A percentile compares a stretch with the other conserved stretches of the same genome.
These are phyloP conservation scores for Wallacemonas sp. DNA, from an alignment of 208 protist species.

Conservation along the genomic window DNA sequence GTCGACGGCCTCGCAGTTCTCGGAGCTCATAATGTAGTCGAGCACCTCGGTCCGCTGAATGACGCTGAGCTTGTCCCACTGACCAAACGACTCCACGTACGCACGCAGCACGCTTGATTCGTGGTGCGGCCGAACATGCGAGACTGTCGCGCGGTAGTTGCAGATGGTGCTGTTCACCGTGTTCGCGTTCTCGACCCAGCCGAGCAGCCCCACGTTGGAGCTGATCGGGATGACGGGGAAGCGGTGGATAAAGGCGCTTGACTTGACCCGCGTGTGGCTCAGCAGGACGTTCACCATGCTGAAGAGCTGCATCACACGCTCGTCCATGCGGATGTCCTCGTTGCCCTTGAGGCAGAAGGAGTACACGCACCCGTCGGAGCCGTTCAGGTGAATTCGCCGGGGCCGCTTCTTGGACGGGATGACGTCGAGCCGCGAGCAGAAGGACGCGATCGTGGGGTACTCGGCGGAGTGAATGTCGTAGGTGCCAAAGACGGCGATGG, in stretches of 20 bases:
- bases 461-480: slow-evolving; percentile 90
- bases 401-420: slow-evolving; percentile 99
- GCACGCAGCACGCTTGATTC: slow-evolving; percentile 74
- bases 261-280: slow-evolving; percentile 82
- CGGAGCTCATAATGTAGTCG: slow-evolving; percentile 97
- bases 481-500: slow-evolving; percentile 97
- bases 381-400: slow-evolving; percentile 96
- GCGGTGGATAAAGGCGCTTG: slow-evolving; percentile 89
- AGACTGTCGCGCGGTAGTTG: slow-evolving; percentile 95
- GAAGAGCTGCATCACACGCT: slow-evolving; percentile 99
- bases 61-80: slow-evolving; percentile 88
- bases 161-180: slow-evolving; percentile 99
- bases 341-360: slow-evolving; percentile 99
- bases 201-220: slow-evolving; percentile 98
- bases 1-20: slow-evolving; percentile 87
- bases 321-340: slow-evolving; percentile 99
- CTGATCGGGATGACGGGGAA: slow-evolving; percentile 99
- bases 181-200: slow-evolving; percentile 98
- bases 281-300: slow-evolving; percentile 99
- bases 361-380: slow-evolving; percentile 97
- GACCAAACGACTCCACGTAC: slow-evolving; percentile 91
- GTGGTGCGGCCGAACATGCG: slow-evolving; percentile 84
- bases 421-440: slow-evolving; percentile 95
- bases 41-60: slow-evolving; percentile 97
- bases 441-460: slow-evolving; percentile 94